These are phyloP conservation scores for Coniferiporia sulphurascens DNA, from an alignment of 1,284 basidiomycete species.

Conservation along the genomic window DNA sequence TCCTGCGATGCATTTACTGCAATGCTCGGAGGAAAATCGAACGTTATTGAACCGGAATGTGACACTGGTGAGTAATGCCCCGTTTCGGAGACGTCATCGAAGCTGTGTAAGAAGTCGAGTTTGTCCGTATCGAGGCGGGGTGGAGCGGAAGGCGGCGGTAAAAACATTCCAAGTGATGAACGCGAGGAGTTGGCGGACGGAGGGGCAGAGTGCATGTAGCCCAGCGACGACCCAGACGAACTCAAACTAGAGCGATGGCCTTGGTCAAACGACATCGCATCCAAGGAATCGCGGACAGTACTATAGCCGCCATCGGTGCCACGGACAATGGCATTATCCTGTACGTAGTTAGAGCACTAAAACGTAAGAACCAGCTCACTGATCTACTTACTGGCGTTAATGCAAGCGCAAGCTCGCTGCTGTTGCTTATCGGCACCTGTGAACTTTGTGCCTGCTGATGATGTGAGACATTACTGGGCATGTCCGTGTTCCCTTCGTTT, in stretches of 20 bases:
- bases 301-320: not conserved
- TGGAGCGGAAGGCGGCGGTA: not conserved
- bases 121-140: slow-evolving; percentile 11
- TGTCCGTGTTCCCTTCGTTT: not conserved
- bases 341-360: too few relatives aligned
- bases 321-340: not conserved
- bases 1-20: not conserved
- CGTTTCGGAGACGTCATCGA: slow-evolving; percentile 15
- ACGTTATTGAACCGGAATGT: not conserved
- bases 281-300: not conserved
- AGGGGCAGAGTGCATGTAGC: not conserved
- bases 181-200: slow-evolving; percentile 6
- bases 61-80: slow-evolving; percentile 19
- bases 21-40: slow-evolving; percentile 4
- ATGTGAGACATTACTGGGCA: not conserved
- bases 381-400: slow-evolving; percentile 26
- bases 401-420: slow-evolving; percentile 44
- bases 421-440: slow-evolving; percentile 33
- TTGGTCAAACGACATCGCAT: slow-evolving; percentile 5
- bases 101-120: slow-evolving; percentile 12
- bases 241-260: slow-evolving; percentile 6
- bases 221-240: slow-evolving; percentile 8
- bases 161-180: slow-evolving; percentile 9
- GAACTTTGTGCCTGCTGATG: slow-evolving; percentile 25
- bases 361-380: not conserved